Base-by-base conservation (phyloP, 2,329 filamentous ascomycete species). In the Penicillium sp. region DNA sequence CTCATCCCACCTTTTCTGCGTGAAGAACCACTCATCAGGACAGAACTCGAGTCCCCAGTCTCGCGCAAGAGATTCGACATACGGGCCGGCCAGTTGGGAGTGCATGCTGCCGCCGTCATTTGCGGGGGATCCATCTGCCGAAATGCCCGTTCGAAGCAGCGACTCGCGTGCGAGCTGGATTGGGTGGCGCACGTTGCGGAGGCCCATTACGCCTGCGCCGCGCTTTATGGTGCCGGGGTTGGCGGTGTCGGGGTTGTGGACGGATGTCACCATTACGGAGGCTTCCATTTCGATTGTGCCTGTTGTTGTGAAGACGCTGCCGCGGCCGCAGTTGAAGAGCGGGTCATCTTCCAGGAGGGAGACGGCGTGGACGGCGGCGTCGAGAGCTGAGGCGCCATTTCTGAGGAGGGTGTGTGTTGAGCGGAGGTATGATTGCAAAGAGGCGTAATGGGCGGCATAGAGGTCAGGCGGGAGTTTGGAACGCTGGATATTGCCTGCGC, bases 221-320 rank as follows among this genome's bases (percentile, higher is more conserved):
- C 90, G 83, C 77, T 96, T 96, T 38, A 84, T 81, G 53, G 79
- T 78, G 0, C 87, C 53, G 2, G 60, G 57, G 1, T 49, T 42
- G 7, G 51, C 48, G 32, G 35, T 7, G 7, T 59, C 49, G 38
- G 36, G 27, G 1, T 42, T 38, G 6, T 58, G 57, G 1, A 73
- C 53, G 1, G 69, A 71, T 2, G 87, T 89, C 0, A 95, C 88
- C 91, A 96, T 96, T 47, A 96, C 83, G 8, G 85, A 89, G 1
- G 90, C 89, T 74, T 96, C 91, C 57, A 96, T 85, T 75, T 96
- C 89, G 70, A 92, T 91, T 58, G 86, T 82, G 16, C 91, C 92
- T 61, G 88, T 86, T 47, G 86, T 84, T 0, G 90, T 96, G 72
- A 95, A 96, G 18, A 96, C 91, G 47, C 91, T 89, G 49, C 92